Evolutionary conservation across 768 basidiomycete genomes (phyloP), one percentile per base, ranked within the genome.

Genomic region (Boletus pseudo-olivaceus): DNA sequence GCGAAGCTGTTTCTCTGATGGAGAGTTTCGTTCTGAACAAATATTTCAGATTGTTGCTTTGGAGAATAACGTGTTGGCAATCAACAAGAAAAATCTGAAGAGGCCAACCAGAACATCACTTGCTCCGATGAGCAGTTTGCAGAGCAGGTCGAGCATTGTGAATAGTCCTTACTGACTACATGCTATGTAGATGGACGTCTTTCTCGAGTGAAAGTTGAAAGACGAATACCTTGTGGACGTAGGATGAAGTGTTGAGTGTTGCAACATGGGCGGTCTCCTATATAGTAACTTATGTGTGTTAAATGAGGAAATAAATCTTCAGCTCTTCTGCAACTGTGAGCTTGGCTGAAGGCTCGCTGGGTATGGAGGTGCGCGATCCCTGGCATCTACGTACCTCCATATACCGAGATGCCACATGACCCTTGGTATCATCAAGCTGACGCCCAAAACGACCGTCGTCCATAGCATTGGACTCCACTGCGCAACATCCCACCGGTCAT

Each of bases 21-120:
- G 32, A 17, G 11, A 33, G 32, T 43, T 44, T 27, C 20, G 29
- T 55, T 59, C 54, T 58, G n/a, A 42, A 27, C 29, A 44, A 35
- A 57, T 5, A 35, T 47, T 47, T n/a, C 65, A 95, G 92, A 90
- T 99, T 64, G 96, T 98, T 52, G 96, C 97, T 7, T 74, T 98
- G 57, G 85, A 91, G 68, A 92, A 98, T 72, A 88, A 99, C 63
- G 94, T 99, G 32, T 75, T 98, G 53, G 87, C 90, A 55, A 80
- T 96, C 58, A 93, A 96, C 77, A 98, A 97, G 90, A 93, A 89
- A 75, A 84, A 85, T 55, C 77, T 99, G 56, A 86, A 82, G 74
- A 86, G 82, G 71, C 93, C 93, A 1, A 90, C 87, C 33, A 80
- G 90, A 47, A 78, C 81, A 38, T 91, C 90, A 4, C 79, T 90